Base-by-base conservation (phyloP, 257 asterid species). In the Primulina eburnea region DNA sequence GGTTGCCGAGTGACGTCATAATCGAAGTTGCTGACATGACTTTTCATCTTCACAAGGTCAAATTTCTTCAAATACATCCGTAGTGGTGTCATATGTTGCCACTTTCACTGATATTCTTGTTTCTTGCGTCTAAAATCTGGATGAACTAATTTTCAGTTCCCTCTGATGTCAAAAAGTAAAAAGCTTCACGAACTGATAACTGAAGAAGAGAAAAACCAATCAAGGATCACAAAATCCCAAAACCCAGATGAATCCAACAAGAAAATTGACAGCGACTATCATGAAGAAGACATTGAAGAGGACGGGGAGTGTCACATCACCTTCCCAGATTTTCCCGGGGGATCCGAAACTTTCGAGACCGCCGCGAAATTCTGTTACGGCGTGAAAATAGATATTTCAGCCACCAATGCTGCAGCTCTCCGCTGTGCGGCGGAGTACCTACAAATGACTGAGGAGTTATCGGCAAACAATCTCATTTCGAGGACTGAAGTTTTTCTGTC, bases 281-380 rank as follows among this genome's bases (percentile, higher is more conserved):
- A 68, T 18, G 86, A 73, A 50, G 57, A 50, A 16, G 57, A 50
- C 57, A 50, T 50, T 50, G 57, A 50, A 0, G 81, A 79, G 9
- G 84, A 79, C 40, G 90, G 80, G 63, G 71, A 83, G 60, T 83
- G 83, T 70, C 95, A 83, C 83, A 88, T 91, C 85, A 66, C 84
- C 1, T 86, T 94, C 78, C 88, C 95, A 14, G 85, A 83, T 85
- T 94, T 94, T 52, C 98, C 99, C 73, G 99, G 98, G 7, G 97
- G 99, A 8, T 86, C 95, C 0, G 99, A 94, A 24, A 64, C 96
- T 7, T 89, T 94, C 62, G 98, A 91, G 78, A 71, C 83, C 4
- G 99, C 97, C 60, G 97, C 96, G 30, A 94, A 94, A 76, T 89
- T 89, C 81, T 91, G 97, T 65, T 94, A 94, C 82, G 97, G 97